A percentile compares a stretch with the other conserved stretches of the same genome.
Evolutionary conservation across 441 rosid genomes (phyloP).

Genomic region (Jatropha podagrica): DNA sequence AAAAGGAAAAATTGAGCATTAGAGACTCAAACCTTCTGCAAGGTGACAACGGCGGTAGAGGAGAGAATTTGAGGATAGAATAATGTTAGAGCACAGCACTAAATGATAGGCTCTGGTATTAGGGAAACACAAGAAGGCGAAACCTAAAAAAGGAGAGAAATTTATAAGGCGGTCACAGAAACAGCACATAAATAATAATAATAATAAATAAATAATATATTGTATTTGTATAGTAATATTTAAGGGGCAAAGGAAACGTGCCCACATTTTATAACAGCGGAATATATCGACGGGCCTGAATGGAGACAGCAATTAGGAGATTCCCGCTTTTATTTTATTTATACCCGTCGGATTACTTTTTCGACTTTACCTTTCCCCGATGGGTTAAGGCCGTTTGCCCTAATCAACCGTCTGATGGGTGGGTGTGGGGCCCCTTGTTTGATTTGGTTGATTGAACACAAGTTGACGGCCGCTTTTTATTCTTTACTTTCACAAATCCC

Average conservation of each 20-base stretch:
- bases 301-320: constrained; percentile 8
- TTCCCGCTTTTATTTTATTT: not conserved
- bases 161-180: constrained; percentile 14
- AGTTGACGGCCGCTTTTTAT: constrained; percentile 20
- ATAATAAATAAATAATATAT: not conserved
- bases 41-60: not conserved
- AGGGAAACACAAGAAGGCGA: not conserved
- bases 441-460: not conserved
- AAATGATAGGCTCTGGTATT: not conserved
- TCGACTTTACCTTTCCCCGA: not conserved
- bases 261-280: constrained; percentile 6
- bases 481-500: not conserved
- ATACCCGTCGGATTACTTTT: constrained; percentile 15
- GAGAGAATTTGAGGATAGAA: not conserved
- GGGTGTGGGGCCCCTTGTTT: not conserved
- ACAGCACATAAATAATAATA: not conserved
- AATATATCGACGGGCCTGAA: constrained; percentile 11
- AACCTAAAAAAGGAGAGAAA: constrained; percentile 1
- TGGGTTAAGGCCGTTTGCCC: not conserved
- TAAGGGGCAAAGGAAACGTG: not conserved
- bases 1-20: not conserved
- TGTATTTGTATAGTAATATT: not conserved
- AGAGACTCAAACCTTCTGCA: not conserved
- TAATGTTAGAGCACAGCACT: not conserved
- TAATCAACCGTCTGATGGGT: constrained; percentile 1